Evolutionary conservation across 2,329 filamentous ascomycete species (phyloP), one percentile per base, ranked within the genome.

Genomic region (Claviceps arundinis): DNA sequence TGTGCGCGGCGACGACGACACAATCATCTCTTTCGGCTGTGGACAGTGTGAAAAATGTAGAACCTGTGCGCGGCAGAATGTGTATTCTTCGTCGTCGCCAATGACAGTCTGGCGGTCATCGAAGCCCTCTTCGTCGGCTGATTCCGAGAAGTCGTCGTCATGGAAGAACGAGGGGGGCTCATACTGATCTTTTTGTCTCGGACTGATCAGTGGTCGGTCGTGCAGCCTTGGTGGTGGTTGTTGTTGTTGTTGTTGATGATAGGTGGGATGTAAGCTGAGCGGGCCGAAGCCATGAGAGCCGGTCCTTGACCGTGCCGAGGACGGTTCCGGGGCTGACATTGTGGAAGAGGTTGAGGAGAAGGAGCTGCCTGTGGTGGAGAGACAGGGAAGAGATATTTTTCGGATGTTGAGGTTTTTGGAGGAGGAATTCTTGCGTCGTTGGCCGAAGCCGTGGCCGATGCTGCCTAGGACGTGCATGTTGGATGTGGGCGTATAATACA

Each of bases 371-470:
- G 64, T 66, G 7, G 64, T 66, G 7, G 64, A 65, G 51, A 69
- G 64, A 1, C 68, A 70, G 50, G 68, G 70, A 57, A 69, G 67
- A 45, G 68, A 70, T 47, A 70, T 57, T 60, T 70, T 70, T 60
- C 68, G 66, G 53, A 70, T 69, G 55, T 68, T 65, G 24, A 70
- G 63, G 50, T 69, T 63, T 47, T 65, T 62, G 37, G 68, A 65
- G 56, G 63, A 64, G 54, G 61, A 55, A 49, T 62, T 59, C 60
- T 68, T 68, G 56, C 66, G 64, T 58, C 65, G 60, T 50, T 66
- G 61, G 58, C 62, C 60, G 59, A 69, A 67, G 58, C 66, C 61
- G 56, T 64, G 62, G 54, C 61, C 53, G 26, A 54, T 54, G 50
- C 19, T 52, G 50, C 50, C 59, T 53, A 70, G 58, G 43, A 69